A percentile compares a stretch with the other conserved stretches of the same genome.
Conservation (phyloP, 1,284 basidiomycete genomes). For the Ganoderma lingzhi region DNA sequence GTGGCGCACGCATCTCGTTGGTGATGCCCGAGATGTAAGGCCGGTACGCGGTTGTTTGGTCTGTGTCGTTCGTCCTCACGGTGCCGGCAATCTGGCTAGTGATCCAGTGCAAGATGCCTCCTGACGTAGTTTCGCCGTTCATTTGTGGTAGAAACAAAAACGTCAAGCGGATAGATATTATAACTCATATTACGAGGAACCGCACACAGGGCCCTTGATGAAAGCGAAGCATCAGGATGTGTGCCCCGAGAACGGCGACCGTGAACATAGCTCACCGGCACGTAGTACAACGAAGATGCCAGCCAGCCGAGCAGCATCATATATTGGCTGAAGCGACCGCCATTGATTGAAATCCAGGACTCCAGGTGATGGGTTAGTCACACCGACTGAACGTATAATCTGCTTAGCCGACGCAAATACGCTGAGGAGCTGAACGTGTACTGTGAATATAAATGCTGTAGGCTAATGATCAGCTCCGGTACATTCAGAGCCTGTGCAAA, state of each 20-base stretch:
- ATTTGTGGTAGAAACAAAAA: slow-evolving; percentile 54
- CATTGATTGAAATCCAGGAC: slow-evolving; percentile 76
- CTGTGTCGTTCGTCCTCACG: slow-evolving; percentile 74
- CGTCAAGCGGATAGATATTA: not conserved
- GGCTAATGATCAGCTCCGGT: not conserved
- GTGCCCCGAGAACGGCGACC: not conserved
- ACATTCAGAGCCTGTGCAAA: not conserved
- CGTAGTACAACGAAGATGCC: slow-evolving; percentile 57
- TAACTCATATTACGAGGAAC: not conserved
- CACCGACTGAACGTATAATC: slow-evolving; percentile 48
- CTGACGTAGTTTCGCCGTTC: slow-evolving; percentile 84
- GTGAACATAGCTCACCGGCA: slow-evolving; percentile 43
- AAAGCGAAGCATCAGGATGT: not conserved
- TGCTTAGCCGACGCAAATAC: not conserved
- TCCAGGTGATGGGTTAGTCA: slow-evolving; percentile 79
- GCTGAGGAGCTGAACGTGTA: slow-evolving; percentile 13
- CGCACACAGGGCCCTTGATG: slow-evolving; percentile 24
- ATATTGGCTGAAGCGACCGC: slow-evolving; percentile 72
- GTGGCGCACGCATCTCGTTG: slow-evolving; percentile 61
- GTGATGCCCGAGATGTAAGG: slow-evolving; percentile 75
- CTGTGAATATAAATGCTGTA: slow-evolving; percentile 75
- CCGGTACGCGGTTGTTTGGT: slow-evolving; percentile 74
- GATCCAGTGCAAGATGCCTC: slow-evolving; percentile 83
- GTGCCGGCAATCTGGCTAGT: slow-evolving; percentile 73
- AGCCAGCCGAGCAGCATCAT: slow-evolving; percentile 50